Conservation (phyloP, 495 filamentous ascomycete genomes). For the Penicillium cataractarum region DNA sequence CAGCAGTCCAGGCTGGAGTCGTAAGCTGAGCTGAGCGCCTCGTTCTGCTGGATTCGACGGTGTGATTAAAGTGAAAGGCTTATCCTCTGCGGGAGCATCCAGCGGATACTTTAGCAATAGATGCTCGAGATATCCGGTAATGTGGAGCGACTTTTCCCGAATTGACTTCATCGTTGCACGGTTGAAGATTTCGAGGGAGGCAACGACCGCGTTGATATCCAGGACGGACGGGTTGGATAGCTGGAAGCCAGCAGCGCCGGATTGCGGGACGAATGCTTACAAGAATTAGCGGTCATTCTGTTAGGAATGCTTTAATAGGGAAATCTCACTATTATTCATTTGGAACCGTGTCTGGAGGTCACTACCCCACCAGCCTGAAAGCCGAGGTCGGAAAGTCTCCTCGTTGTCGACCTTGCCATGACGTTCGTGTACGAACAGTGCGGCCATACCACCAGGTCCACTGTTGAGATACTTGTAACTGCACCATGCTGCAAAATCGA, state of each 20-base stretch:
- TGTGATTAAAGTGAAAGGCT: conserved; percentile 78
- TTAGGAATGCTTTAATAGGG: neutral
- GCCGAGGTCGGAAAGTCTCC: conserved; percentile 55
- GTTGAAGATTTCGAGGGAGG: conserved; percentile 79
- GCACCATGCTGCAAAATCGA: conserved; percentile 97
- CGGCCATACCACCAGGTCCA: conserved; percentile 86
- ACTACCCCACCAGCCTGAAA: conserved; percentile 91
- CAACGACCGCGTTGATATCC: conserved; percentile 67
- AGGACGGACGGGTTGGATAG: conserved; percentile 64
- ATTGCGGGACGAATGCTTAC: conserved; percentile 68
- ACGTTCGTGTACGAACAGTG: conserved; percentile 81
- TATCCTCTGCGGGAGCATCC: conserved; percentile 39
- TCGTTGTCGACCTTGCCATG: conserved; percentile 59
- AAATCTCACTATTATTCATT: conserved; percentile 66
- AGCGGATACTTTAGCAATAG: conserved; percentile 55
- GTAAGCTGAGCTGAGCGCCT: conserved; percentile 85
- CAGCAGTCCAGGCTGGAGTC: conserved; percentile 67
- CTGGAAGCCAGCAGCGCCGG: conserved; percentile 65
- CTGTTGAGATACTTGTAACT: conserved; percentile 96
- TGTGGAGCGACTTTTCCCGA: conserved; percentile 69
- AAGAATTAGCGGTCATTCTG: neutral
- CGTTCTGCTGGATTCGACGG: conserved; percentile 70
- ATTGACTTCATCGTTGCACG: conserved; percentile 70
- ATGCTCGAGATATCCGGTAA: conserved; percentile 82
- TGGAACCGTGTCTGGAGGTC: conserved; percentile 74